phyloP scores from a whole-genome alignment of 345 rosid species.

The Boechera stricta region DNA sequence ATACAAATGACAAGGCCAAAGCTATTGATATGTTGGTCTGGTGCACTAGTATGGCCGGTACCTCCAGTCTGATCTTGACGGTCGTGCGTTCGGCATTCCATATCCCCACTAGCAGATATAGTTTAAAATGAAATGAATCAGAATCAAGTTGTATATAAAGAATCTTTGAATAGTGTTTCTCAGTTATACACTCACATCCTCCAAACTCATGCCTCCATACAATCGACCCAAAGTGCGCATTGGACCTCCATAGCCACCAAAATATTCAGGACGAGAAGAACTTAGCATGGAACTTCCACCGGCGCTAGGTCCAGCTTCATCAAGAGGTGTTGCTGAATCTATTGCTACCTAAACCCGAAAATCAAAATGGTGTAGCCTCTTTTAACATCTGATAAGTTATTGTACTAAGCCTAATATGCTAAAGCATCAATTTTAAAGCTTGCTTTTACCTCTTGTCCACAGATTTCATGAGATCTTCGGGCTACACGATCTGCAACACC shows the following conservation, averaged over 20 bases:
- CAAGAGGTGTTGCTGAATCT: conserved; percentile 95
- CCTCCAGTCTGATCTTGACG: conserved; percentile 90
- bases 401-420: background rate
- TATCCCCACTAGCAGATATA: conserved; percentile 70
- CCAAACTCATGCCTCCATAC: conserved; percentile 78
- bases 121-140: background rate
- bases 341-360: conserved; percentile 75
- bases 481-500: conserved; percentile 96
- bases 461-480: conserved; percentile 89
- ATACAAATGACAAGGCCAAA: conserved; percentile 40
- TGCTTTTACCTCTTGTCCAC: conserved; percentile 87
- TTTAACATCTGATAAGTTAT: background rate
- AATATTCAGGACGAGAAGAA: conserved; percentile 52
- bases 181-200: conserved; percentile 57
- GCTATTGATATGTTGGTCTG: conserved; percentile 12
- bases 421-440: background rate
- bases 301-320: conserved; percentile 74
- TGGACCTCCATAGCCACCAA: conserved; percentile 87
- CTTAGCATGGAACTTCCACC: conserved; percentile 59
- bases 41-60: conserved; percentile 74
- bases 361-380: conserved; percentile 23
- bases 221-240: conserved; percentile 76
- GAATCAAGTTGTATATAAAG: background rate
- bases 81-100: conserved; percentile 63
- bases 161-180: background rate